phyloP scores from a whole-genome alignment of 2,329 filamentous ascomycete species.

The Fusarium sp. region DNA sequence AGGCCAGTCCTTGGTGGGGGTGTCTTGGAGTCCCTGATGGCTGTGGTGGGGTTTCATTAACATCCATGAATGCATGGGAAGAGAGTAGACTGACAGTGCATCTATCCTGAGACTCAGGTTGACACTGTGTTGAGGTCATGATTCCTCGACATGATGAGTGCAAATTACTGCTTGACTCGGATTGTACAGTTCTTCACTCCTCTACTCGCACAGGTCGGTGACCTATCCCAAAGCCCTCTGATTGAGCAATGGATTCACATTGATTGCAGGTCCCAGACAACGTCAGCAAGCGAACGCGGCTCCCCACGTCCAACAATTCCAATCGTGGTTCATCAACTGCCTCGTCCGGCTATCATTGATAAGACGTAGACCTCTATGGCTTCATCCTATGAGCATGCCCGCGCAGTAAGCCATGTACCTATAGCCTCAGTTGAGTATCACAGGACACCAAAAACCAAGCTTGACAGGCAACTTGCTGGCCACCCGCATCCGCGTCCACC shows the following conservation, averaged over 20 bases:
- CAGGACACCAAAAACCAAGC: conserved; percentile 6
- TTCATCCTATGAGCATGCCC: conserved; percentile 11
- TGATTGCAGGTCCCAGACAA: conserved; percentile 20
- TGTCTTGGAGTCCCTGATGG: conserved; percentile 26
- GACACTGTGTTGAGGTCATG: conserved; percentile 22
- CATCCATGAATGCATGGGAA: conserved; percentile 14
- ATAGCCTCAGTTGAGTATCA: not conserved
- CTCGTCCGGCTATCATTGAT: conserved; percentile 13
- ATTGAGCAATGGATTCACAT: conserved; percentile 37
- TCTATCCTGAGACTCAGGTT: not conserved
- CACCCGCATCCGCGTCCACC: conserved; percentile 26
- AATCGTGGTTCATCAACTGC: conserved; percentile 23
- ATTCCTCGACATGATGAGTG: not conserved
- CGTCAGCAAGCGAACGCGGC: conserved; percentile 27
- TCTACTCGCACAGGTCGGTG: conserved; percentile 20
- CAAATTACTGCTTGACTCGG: conserved; percentile 32
- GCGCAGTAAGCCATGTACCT: conserved; percentile 5
- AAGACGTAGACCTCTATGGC: conserved; percentile 25
- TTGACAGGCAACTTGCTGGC: conserved; percentile 29
- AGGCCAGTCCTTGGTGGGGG: conserved; percentile 40
- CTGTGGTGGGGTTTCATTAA: conserved; percentile 39
- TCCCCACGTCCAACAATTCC: conserved; percentile 44
- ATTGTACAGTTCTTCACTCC: conserved; percentile 34
- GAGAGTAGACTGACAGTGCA: conserved; percentile 24
- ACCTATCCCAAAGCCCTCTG: conserved; percentile 26